Base-by-base conservation (phyloP, 2,329 filamentous ascomycete species). In the Nothophoma quercina region DNA sequence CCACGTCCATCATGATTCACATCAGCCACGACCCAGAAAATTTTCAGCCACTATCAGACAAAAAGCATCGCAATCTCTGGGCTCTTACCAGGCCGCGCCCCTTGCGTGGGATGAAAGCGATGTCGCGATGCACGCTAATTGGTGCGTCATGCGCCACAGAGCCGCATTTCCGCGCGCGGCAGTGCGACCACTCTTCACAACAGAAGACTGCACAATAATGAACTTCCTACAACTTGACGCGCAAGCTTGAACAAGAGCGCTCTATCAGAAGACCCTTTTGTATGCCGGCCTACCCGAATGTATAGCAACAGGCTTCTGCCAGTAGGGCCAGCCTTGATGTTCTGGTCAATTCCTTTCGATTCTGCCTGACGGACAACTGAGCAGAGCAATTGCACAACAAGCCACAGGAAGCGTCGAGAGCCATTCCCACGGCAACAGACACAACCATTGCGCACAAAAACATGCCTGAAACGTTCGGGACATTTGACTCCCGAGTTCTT, bases 51-150 rank as follows among this genome's bases (percentile, higher is more conserved):
- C 50, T 41, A 43, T 33, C 26, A 33, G 7, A 32, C 21, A 15
- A 19, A 30, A 22, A 28, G 9, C 12, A 33, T 35, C 36, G 28
- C 26, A 34, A 23, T 32, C 22, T 26, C 5, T 30, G 33, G 1
- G 41, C 50, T 8, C 9, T 9, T 28, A 23, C 36, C 50, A 33
- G 12, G 43, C 1, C 18, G 42, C 36, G 50, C 50, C 30, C 42
- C 49, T 47, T 47, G 49, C 49, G 42, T 42, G 10, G 15, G 21
- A 28, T 21, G 21, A 21, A 9, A 29, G 50, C 43, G 50, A 53
- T 47, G 38, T 53, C 50, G 50, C 43, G 26, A 53, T 53, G 42
- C 7, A 34, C 50, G 43, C 50, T 53, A 53, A 51, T 53, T 53
- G 50, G 50, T 53, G 38, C 43, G 38, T 46, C 42, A 47, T 47